Conservation (phyloP, 2,329 filamentous ascomycete genomes). For the Alternaria tenuissima region DNA sequence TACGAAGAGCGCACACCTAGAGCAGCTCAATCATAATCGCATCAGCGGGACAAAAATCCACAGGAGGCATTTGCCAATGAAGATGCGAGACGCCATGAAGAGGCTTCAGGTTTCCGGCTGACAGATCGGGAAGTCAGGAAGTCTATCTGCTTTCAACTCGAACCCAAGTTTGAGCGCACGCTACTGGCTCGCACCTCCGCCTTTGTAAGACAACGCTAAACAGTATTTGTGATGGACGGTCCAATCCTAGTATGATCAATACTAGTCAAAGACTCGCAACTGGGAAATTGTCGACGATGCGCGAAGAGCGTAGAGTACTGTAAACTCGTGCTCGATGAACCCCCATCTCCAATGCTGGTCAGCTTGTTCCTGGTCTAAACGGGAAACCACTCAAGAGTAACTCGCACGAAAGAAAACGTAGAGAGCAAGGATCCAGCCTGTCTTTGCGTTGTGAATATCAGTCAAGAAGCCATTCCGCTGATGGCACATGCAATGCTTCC, state of each 20-base stretch:
- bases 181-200: neutral
- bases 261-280: neutral
- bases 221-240: neutral
- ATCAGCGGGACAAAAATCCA: neutral
- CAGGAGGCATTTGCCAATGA: neutral
- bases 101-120: neutral
- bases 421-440: neutral
- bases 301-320: neutral
- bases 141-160: neutral
- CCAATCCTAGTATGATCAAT: neutral
- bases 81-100: neutral
- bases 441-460: neutral
- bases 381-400: neutral
- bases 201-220: neutral
- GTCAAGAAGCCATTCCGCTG: neutral
- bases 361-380: neutral
- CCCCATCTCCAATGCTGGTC: neutral
- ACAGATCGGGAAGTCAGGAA: neutral
- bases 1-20: neutral
- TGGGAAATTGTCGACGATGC: neutral
- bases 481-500: neutral
- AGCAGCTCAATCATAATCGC: neutral
- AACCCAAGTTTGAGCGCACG: neutral
- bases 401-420: neutral
- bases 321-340: neutral